Percentiles rank a stretch among this genome's conserved stretches.
These are phyloP conservation scores for Iris pallida DNA, from an alignment of 116 monocot genomes.

Conservation along the genomic window DNA sequence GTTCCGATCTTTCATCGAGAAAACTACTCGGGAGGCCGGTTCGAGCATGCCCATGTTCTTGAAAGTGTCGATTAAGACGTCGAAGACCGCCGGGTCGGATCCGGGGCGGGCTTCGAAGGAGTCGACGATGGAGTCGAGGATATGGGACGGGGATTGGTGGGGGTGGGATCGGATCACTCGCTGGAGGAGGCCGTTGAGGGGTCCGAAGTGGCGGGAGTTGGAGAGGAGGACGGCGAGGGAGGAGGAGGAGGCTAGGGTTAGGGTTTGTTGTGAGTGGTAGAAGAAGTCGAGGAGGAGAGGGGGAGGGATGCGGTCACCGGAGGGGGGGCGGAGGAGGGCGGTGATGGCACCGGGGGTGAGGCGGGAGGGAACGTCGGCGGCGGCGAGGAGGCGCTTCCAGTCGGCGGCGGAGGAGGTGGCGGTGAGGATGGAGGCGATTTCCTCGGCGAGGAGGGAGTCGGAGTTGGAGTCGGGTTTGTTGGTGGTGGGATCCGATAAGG, in stretches of 20 bases:
- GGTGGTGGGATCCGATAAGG: too few species aligned
- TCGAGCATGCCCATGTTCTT: slow-evolving; percentile 51
- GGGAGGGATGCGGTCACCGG: slow-evolving; percentile 24
- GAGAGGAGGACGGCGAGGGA: slow-evolving; percentile 47
- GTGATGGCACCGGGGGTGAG: slow-evolving; percentile 42
- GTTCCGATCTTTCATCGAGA: slow-evolving; percentile 42
- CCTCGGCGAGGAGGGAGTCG: neutral
- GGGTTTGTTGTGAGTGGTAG: slow-evolving; percentile 45
- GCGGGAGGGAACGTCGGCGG: slow-evolving; percentile 39
- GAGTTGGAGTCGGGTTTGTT: too few species aligned
- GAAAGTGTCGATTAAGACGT: slow-evolving; percentile 51
- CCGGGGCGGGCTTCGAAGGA: neutral
- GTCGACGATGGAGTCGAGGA: slow-evolving; percentile 26
- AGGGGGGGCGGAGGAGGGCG: slow-evolving; percentile 19
- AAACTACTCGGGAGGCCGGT: slow-evolving; percentile 42
- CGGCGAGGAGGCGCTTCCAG: slow-evolving; percentile 40
- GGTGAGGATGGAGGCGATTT: slow-evolving; percentile 9
- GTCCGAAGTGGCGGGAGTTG: slow-evolving; percentile 30
- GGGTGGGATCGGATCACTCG: slow-evolving; percentile 36
- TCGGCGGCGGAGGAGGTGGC: slow-evolving; percentile 1
- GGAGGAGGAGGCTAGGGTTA: slow-evolving; percentile 41
- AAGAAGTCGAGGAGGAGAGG: slow-evolving; percentile 74
- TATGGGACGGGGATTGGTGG: slow-evolving; percentile 13
- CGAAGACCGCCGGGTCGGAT: slow-evolving; percentile 36
- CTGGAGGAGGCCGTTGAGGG: slow-evolving; percentile 43